Conservation (phyloP, 2,329 filamentous ascomycete species). For the Aspergillus persii region DNA sequence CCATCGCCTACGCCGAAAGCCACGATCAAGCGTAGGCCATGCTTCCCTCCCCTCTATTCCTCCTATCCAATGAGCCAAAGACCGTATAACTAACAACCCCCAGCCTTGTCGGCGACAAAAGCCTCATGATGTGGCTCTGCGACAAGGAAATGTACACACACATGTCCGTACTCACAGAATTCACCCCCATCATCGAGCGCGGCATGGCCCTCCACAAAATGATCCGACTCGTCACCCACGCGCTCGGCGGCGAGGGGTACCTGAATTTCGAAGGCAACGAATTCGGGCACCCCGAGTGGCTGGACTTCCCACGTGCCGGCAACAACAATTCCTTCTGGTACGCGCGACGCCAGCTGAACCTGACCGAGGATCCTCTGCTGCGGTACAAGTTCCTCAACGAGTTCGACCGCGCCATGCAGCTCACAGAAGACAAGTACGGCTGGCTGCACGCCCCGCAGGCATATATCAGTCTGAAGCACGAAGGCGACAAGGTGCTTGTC, state of each 20-base stretch:
- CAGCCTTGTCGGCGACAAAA: conserved; percentile 93
- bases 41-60: neutral
- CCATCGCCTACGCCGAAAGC: conserved; percentile 94
- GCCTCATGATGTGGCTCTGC: conserved; percentile 95
- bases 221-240: conserved; percentile 91
- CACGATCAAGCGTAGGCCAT: conserved; percentile 89
- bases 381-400: conserved; percentile 90
- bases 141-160: conserved; percentile 97
- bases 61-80: too few relatives aligned
- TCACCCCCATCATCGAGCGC: conserved; percentile 84
- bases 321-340: conserved; percentile 95
- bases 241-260: conserved; percentile 90
- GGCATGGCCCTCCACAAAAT: conserved; percentile 95
- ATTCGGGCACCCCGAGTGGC: conserved; percentile 98
- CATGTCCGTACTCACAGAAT: conserved; percentile 82
- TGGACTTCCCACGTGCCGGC: conserved; percentile 92
- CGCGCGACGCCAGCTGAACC: conserved; percentile 86
- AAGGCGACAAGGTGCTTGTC: conserved; percentile 88
- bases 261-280: conserved; percentile 99
- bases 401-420: conserved; percentile 91
- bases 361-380: conserved; percentile 79
- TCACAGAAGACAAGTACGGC: conserved; percentile 80
- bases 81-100: conserved; percentile 4
- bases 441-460: conserved; percentile 86
- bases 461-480: conserved; percentile 91